Evolutionary conservation across 73 alveolate genomes (phyloP).

Genomic region (Stentor roeselii): DNA sequence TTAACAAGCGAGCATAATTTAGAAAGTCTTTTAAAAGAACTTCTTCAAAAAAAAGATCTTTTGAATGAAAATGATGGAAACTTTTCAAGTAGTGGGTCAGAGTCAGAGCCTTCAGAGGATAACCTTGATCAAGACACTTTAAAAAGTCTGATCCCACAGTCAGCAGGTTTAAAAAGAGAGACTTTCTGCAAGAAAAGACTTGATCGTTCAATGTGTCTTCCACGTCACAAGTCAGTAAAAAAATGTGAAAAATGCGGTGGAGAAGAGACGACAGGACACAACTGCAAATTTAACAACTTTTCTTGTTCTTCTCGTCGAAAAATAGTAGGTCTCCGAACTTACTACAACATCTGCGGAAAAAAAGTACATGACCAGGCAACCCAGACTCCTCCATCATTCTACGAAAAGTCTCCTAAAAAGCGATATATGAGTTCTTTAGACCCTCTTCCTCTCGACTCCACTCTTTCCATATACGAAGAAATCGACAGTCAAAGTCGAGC

Average conservation of each 20-base stretch:
- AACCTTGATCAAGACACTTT: conserved; percentile 73
- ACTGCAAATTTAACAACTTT: not conserved
- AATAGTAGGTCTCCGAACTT: not conserved
- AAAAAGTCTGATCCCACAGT: conserved; percentile 59
- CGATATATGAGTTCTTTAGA: not conserved
- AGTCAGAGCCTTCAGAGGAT: conserved; percentile 86
- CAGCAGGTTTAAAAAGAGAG: not conserved
- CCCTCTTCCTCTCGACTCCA: not conserved
- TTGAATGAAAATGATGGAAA: conserved; percentile 65
- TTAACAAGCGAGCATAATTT: not conserved
- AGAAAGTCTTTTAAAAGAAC: conserved; percentile 28
- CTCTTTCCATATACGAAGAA: too few species aligned
- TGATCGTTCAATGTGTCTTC: not conserved
- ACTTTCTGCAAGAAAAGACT: not conserved
- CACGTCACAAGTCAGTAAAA: not conserved
- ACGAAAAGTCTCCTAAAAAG: not conserved
- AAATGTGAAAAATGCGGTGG: conserved; percentile 20
- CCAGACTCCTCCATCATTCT: conserved; percentile 16
- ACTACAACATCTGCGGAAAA: conserved; percentile 5
- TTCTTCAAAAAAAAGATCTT: conserved; percentile 48
- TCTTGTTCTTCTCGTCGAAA: not conserved
- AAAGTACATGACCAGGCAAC: conserved; percentile 24
- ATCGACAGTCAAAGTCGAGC: too few species aligned
- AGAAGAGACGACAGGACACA: not conserved
- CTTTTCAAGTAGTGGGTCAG: conserved; percentile 70